Percentiles rank a stretch among this genome's conserved stretches.
These are phyloP conservation scores for Populus pruinosa DNA, from an alignment of 345 rosid species.

Conservation along the genomic window DNA sequence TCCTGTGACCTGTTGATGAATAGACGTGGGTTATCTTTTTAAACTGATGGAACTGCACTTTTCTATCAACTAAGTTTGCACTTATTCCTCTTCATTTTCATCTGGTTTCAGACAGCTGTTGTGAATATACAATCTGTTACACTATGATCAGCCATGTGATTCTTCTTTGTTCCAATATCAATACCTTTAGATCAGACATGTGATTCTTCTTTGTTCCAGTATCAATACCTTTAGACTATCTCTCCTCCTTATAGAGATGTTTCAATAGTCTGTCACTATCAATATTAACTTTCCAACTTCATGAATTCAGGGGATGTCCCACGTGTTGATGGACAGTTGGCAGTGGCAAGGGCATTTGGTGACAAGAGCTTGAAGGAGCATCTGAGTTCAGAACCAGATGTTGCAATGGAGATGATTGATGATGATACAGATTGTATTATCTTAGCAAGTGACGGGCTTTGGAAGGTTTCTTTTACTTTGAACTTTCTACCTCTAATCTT, in stretches of 20 bases:
- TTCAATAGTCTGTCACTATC: neutral
- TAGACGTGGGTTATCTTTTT: neutral
- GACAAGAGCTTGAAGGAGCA: conserved; percentile 83
- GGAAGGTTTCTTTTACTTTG: conserved; percentile 59
- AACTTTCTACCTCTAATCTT: conserved; percentile 17
- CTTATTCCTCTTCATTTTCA: neutral
- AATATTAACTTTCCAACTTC: neutral
- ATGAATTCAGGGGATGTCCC: conserved; percentile 76
- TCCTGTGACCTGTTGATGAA: neutral
- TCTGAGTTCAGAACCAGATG: conserved; percentile 87
- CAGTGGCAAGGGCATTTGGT: conserved; percentile 95
- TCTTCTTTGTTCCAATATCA: neutral
- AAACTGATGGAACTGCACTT: neutral
- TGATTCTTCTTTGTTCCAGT: too few species aligned
- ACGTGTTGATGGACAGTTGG: conserved; percentile 88
- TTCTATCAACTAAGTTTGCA: neutral
- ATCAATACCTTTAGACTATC: neutral
- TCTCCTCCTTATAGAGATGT: neutral
- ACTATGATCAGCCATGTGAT: neutral
- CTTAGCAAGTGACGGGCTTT: conserved; percentile 88
- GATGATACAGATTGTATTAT: conserved; percentile 65
- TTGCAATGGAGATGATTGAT: conserved; percentile 45
- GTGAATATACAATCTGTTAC: neutral
- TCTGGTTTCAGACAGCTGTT: neutral
- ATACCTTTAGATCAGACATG: too few species aligned